Percentiles rank a stretch among this genome's conserved stretches.
phyloP scores from a whole-genome alignment of 345 rosid genomes.

The Moricandia moricandioides region DNA sequence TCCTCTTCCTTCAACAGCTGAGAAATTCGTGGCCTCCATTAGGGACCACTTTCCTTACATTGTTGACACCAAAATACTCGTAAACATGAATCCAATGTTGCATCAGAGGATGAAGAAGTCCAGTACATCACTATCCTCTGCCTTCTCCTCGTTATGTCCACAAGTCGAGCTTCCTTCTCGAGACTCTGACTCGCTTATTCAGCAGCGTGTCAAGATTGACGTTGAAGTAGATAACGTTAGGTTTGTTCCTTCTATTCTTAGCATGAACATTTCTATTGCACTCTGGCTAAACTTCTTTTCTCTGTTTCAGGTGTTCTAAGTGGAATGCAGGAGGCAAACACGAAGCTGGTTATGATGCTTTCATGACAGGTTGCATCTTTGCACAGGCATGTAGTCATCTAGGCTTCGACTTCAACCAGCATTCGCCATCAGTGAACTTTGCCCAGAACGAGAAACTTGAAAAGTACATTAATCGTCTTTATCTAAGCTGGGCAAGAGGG shows the following conservation, averaged over 20 bases:
- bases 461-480: constrained; percentile 66
- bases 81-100: constrained; percentile 55
- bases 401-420: constrained; percentile 62
- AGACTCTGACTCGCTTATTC: constrained; percentile 30
- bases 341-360: constrained; percentile 99
- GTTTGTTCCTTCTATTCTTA: constrained; percentile 39
- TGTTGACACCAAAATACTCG: constrained; percentile 82
- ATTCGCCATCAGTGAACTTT: constrained; percentile 38
- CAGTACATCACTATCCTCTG: constrained; percentile 70
- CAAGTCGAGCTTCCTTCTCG: constrained; percentile 53
- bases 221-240: constrained; percentile 76
- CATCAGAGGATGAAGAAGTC: constrained; percentile 60
- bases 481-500: constrained; percentile 77
- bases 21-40: constrained; percentile 60
- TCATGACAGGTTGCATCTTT: constrained; percentile 95
- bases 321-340: constrained; percentile 91
- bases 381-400: constrained; percentile 79
- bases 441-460: constrained; percentile 53
- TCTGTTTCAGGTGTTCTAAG: constrained; percentile 57
- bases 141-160: constrained; percentile 68
- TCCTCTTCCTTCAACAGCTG: constrained; percentile 74
- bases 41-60: constrained; percentile 65
- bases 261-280: neutral
- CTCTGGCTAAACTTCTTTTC: neutral
- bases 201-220: constrained; percentile 59